Conservation (phyloP, 208 protist genomes). For the Crithidia bombi region DNA sequence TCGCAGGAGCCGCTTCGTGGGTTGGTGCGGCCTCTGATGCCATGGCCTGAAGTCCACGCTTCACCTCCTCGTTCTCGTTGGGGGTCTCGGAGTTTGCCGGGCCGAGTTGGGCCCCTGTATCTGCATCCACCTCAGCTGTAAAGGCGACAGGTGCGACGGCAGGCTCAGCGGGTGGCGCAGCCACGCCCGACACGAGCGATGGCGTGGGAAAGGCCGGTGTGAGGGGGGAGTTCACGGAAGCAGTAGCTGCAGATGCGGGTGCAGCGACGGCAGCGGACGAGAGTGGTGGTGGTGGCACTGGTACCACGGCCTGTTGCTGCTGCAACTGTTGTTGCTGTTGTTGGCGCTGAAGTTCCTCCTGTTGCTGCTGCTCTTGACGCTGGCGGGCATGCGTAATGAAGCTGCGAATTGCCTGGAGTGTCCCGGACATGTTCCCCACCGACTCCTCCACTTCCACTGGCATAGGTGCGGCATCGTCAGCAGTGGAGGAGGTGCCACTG, state of each 20-base stretch:
- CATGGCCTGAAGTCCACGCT: too few species aligned
- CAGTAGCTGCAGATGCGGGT: conserved; percentile 1
- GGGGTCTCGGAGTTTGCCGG: background rate
- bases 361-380: conserved; percentile 26
- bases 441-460: conserved; percentile 25
- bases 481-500: background rate
- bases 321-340: conserved; percentile 23
- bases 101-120: background rate
- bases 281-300: background rate
- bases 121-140: background rate
- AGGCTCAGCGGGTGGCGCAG: background rate
- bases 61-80: background rate
- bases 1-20: background rate
- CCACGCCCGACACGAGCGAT: background rate
- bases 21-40: too few species aligned
- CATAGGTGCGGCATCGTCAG: background rate
- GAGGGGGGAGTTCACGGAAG: conserved; percentile 3
- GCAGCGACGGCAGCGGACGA: background rate
- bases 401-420: conserved; percentile 31
- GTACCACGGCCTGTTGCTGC: conserved; percentile 2
- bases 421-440: conserved; percentile 20
- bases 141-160: background rate
- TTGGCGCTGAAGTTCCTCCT: conserved; percentile 20
- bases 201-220: conserved; percentile 9
- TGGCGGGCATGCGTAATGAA: conserved; percentile 37